A percentile compares a stretch with the other conserved stretches of the same genome.
Conservation (phyloP, 306 rosid genomes). For the Rubus idaeus region DNA sequence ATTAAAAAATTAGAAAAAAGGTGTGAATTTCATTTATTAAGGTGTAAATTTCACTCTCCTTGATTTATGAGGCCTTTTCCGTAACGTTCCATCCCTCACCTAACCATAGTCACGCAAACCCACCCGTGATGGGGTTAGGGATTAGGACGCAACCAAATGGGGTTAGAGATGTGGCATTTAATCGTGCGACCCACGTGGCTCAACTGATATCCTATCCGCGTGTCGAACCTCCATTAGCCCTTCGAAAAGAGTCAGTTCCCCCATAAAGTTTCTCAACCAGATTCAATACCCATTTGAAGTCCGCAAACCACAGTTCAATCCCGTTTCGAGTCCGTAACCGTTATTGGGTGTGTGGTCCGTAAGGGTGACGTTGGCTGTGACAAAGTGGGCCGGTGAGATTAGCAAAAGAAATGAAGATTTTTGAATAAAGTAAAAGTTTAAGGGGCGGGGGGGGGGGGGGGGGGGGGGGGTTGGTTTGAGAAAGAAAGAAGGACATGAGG, state of each 20-base stretch:
- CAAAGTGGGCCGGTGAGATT: background rate
- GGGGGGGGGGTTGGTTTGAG: background rate
- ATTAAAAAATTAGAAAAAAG: too few relatives aligned
- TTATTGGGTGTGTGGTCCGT: conserved; percentile 5
- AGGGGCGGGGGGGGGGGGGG: background rate
- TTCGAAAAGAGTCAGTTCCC: background rate
- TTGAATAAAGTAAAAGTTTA: background rate
- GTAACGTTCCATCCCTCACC: background rate
- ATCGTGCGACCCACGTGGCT: background rate
- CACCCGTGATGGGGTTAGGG: background rate
- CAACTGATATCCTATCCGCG: conserved; percentile 22
- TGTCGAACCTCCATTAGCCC: background rate
- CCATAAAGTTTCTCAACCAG: background rate
- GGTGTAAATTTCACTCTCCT: too few relatives aligned
- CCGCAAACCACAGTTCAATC: conserved; percentile 1
- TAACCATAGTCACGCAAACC: background rate
- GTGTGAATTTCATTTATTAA: too few relatives aligned
- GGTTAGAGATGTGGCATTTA: background rate
- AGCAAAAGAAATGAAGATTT: background rate
- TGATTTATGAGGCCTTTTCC: background rate
- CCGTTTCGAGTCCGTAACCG: conserved; percentile 15
- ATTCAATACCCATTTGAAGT: conserved; percentile 18
- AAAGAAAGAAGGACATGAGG: conserved; percentile 9
- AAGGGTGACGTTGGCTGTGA: conserved; percentile 11
- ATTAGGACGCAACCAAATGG: background rate